Conservation (phyloP, 345 rosid species). For the Mallotus nudiflorus region DNA sequence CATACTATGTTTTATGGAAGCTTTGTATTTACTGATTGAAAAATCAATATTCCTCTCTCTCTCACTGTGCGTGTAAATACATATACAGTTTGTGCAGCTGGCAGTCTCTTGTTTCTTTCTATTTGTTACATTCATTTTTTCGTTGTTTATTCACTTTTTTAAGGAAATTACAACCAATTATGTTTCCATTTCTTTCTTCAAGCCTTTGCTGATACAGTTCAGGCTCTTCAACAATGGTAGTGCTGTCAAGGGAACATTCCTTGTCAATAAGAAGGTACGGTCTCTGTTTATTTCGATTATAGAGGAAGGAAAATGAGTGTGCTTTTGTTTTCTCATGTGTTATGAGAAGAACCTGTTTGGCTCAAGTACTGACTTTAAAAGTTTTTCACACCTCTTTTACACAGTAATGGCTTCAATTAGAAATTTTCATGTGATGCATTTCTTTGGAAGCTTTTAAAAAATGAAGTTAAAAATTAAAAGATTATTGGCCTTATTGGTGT, state of each 20-base stretch:
- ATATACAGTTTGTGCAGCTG: background rate
- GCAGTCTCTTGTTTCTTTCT: no score
- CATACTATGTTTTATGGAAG: background rate
- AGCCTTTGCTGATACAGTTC: constrained; percentile 84
- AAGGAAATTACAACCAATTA: no score
- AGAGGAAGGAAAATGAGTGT: background rate
- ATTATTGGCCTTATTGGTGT: no score
- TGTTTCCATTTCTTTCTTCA: constrained; percentile 14
- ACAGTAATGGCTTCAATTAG: no score
- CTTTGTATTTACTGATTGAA: background rate
- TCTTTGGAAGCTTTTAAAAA: no score
- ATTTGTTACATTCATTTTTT: no score
- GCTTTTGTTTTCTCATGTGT: background rate
- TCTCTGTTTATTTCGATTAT: constrained; percentile 11
- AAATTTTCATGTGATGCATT: no score
- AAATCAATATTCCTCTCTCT: background rate
- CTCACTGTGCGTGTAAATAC: background rate
- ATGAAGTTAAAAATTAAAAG: no score
- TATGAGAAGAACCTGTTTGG: no score
- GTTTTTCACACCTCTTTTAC: no score
- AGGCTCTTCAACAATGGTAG: constrained; percentile 68
- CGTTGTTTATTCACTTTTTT: no score
- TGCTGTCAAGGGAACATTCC: constrained; percentile 79
- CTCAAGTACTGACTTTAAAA: no score
- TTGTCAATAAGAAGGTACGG: constrained; percentile 66